These are phyloP conservation scores for Nigrograna mackinnonii DNA, from an alignment of 2,329 filamentous ascomycete genomes.

Conservation along the genomic window DNA sequence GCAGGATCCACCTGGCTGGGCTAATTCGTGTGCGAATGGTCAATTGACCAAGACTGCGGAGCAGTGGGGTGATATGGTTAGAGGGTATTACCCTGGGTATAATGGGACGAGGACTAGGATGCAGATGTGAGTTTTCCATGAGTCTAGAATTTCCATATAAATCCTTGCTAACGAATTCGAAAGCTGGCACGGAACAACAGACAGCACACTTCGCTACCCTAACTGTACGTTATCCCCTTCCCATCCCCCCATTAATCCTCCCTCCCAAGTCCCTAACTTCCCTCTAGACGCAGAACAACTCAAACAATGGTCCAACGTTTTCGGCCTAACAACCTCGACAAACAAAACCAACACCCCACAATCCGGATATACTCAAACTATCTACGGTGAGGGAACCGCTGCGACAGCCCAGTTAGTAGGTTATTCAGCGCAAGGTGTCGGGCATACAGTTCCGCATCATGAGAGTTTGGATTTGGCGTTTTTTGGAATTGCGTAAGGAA, in stretches of 20 bases:
- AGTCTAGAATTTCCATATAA: no score
- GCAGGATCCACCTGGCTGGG: conserved; percentile 16
- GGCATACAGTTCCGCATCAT: conserved; percentile 16
- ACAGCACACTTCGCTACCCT: conserved; percentile 29
- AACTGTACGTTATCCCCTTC: no score
- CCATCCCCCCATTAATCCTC: no score
- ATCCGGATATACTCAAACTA: conserved; percentile 9
- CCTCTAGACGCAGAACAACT: conserved; percentile 11
- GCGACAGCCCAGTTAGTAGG: conserved; percentile 16
- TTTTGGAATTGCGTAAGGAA: no score
- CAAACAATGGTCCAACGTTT: conserved; percentile 17
- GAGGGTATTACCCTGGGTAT: conserved; percentile 40
- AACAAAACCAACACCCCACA: conserved; percentile 10
- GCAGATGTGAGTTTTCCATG: no score
- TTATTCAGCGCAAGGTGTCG: conserved; percentile 11
- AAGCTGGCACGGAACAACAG: conserved; percentile 41
- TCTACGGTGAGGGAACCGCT: conserved; percentile 13
- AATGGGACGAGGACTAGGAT: conserved; percentile 38
- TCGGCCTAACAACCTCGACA: conserved; percentile 10
- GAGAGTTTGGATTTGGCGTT: conserved; percentile 14
- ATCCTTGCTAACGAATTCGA: no score
- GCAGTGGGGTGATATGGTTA: conserved; percentile 37
- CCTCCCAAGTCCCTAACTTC: no score
- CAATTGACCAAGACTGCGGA: conserved; percentile 13
- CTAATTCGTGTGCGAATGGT: conserved; percentile 24